Evolutionary conservation across 2,329 filamentous ascomycete genomes (phyloP).

Genomic region (Diaporthe aspalathi): DNA sequence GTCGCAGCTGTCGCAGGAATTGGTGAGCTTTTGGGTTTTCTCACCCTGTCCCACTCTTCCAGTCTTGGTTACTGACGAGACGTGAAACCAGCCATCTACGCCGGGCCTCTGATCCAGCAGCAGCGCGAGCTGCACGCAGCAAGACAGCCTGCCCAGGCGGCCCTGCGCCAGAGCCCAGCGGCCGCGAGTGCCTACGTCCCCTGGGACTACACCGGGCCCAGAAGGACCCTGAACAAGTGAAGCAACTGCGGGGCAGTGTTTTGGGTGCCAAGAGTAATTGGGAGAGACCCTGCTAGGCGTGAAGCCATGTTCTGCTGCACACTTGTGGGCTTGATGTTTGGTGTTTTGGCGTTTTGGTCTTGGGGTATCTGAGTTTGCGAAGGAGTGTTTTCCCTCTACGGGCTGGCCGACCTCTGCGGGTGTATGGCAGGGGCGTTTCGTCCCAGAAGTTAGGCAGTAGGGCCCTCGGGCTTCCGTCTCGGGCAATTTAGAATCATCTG

Average conservation of each 20-base stretch:
- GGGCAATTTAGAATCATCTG: background rate
- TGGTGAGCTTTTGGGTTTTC: conserved; percentile 7
- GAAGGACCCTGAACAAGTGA: conserved; percentile 12
- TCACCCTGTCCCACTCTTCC: background rate
- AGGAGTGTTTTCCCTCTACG: background rate
- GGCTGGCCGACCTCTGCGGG: background rate
- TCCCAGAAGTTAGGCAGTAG: background rate
- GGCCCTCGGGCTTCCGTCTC: background rate
- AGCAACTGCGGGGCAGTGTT: background rate
- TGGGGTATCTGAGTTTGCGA: background rate
- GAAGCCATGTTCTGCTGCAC: conserved; percentile 16
- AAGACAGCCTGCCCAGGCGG: background rate
- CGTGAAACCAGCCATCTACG: conserved; percentile 30
- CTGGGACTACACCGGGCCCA: conserved; percentile 20
- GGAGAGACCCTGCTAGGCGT: background rate
- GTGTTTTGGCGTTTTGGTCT: conserved; percentile 26
- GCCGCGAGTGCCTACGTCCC: conserved; percentile 22
- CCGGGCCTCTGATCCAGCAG: conserved; percentile 28
- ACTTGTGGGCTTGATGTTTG: conserved; percentile 3
- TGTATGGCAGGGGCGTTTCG: conserved; percentile 7
- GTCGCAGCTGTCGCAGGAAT: conserved; percentile 36
- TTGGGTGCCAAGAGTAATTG: background rate
- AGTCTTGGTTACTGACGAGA: background rate
- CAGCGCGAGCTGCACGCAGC: conserved; percentile 14
- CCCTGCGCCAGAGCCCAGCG: background rate